Percentiles rank a stretch among this genome's conserved stretches.
Evolutionary conservation across 2,329 filamentous ascomycete genomes (phyloP).

Genomic region (Monosporascus cannonballus): DNA sequence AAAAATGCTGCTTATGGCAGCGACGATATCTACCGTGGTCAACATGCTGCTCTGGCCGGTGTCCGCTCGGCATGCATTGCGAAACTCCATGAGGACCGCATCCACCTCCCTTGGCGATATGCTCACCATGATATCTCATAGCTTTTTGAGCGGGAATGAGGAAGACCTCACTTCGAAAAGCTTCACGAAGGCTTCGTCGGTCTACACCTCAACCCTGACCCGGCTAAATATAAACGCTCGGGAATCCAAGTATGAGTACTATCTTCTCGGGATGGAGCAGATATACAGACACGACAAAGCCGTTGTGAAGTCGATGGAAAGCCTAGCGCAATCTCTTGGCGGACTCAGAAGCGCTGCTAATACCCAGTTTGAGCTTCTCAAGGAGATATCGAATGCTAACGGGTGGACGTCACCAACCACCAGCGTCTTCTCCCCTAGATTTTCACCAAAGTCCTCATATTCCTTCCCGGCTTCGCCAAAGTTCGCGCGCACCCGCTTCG

Average conservation of each 20-base stretch:
- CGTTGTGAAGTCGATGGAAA: conserved; percentile 78
- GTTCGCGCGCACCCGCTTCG: conserved; percentile 31
- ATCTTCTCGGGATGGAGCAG: conserved; percentile 69
- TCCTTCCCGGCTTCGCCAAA: conserved; percentile 23
- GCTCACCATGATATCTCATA: conserved; percentile 72
- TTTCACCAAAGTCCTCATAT: conserved; percentile 5
- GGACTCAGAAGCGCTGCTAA: conserved; percentile 83
- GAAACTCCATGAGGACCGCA: conserved; percentile 65
- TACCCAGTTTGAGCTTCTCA: conserved; percentile 80
- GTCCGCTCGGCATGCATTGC: conserved; percentile 68
- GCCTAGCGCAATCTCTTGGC: conserved; percentile 80
- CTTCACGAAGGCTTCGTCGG: conserved; percentile 55
- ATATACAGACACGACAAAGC: conserved; percentile 74
- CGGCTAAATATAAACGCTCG: conserved; percentile 70
- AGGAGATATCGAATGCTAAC: conserved; percentile 44
- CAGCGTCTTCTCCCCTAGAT: conserved; percentile 24
- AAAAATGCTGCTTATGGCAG: conserved; percentile 78
- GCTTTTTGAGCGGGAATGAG: conserved; percentile 79
- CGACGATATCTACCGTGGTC: conserved; percentile 63
- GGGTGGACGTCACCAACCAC: conserved; percentile 25
- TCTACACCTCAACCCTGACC: conserved; percentile 62
- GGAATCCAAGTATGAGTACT: conserved; percentile 88
- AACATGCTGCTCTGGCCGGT: conserved; percentile 74
- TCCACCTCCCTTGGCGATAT: conserved; percentile 75
- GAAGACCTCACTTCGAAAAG: conserved; percentile 63